phyloP scores from a whole-genome alignment of 78 protist species.

The Cavenderia fasciculata region DNA sequence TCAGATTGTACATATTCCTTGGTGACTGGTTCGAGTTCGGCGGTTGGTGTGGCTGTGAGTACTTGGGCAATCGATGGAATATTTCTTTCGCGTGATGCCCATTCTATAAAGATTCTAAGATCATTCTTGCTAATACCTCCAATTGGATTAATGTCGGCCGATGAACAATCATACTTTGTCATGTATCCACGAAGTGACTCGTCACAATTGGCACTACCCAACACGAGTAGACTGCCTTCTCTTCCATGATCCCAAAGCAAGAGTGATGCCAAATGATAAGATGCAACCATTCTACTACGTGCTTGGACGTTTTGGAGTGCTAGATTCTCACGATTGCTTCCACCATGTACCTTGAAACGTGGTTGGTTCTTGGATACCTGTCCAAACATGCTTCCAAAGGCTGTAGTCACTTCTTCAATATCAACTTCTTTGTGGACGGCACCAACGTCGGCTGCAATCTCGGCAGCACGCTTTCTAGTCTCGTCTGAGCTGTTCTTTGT shows the following conservation, averaged over 20 bases:
- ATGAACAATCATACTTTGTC: constrained; percentile 93
- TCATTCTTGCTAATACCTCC: constrained; percentile 86
- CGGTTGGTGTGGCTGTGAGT: constrained; percentile 86
- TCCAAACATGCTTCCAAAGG: constrained; percentile 38
- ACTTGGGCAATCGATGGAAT: constrained; percentile 7
- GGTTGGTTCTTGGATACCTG: constrained; percentile 14
- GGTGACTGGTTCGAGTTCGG: constrained; percentile 93
- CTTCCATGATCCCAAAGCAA: constrained; percentile 84
- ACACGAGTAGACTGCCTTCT: constrained; percentile 83
- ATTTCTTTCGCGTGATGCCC: constrained; percentile 41
- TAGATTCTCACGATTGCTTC: constrained; percentile 74
- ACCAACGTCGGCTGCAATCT: constrained; percentile 51
- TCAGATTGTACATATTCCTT: constrained; percentile 73
- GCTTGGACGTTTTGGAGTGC: constrained; percentile 95
- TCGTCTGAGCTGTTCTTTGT: constrained; percentile 58
- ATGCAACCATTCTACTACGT: constrained; percentile 82
- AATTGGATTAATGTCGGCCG: constrained; percentile 93
- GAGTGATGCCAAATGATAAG: constrained; percentile 87
- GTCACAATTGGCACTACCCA: constrained; percentile 92
- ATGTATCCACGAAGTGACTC: constrained; percentile 87
- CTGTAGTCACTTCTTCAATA: constrained; percentile 70
- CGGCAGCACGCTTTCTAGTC: constrained; percentile 76
- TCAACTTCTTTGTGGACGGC: constrained; percentile 46
- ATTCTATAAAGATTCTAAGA: constrained; percentile 52
- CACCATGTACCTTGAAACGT: constrained; percentile 67